Base-by-base conservation (phyloP, 768 basidiomycete species). In the Rhodotorula kratochvilovae region DNA sequence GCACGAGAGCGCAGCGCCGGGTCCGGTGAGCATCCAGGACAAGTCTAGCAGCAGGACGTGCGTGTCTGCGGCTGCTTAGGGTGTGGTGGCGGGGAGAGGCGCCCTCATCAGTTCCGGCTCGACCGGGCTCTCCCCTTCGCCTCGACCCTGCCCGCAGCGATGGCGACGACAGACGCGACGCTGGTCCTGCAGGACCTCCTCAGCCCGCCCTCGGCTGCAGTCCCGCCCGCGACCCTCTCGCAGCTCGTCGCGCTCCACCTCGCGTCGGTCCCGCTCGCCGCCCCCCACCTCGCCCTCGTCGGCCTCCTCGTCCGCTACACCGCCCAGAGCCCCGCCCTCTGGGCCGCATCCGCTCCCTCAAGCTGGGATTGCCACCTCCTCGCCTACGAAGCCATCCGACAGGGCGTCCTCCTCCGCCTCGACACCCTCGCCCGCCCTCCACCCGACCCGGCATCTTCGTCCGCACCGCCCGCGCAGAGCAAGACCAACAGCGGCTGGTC, bases 141-240 rank as follows among this genome's bases (percentile, higher is more conserved):
- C 51, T 53, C 51, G n/a, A 8, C 17, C 56, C 25, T 1, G 23
- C 5, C 36, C 1, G 25, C 6, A 50, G 7, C 58, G 17, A 68
- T 68, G 67, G 33, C 67, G 11, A 42, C 63, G 17, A 58, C 60
- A 1, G 73, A 74, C n/a, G 55, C 63, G 27, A 66, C 73, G 11
- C 31, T 74, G 35, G 60, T 74, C 3, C 42, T 74, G 2, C 73
- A 74, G 36, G 73, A 74, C 29, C 64, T 74, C 10, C 70, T 74
- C 10, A 71, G 70, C 15, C 73, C 70, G 1, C 51, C 67, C 0
- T 31, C 66, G 0, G 21, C 36, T 0, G 1, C 31, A 11, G 3
- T 54, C 43, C 57, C 43, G 16, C 60, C 42, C 0, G 39, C 8
- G 5, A n/a, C 19, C 33, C 70, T 42, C 59, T 50, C 51, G 19